phyloP scores from a whole-genome alignment of 176 grass and related monocot species.

The Pharus latifolius region DNA sequence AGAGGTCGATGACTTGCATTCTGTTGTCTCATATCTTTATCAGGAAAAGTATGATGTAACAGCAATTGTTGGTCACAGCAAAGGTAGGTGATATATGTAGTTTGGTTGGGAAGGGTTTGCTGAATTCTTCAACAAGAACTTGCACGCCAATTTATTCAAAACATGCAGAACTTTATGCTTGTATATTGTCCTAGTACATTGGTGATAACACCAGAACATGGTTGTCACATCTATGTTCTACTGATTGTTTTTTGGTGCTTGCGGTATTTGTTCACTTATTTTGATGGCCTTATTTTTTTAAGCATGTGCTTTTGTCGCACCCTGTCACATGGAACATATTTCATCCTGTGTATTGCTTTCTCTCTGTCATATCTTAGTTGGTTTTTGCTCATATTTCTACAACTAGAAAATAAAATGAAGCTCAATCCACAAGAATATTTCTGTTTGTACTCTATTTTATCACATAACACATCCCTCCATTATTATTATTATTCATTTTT shows the following conservation, averaged over 20 bases:
- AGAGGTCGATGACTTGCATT: conserved; percentile 61
- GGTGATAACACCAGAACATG: neutral
- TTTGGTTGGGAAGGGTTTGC: neutral
- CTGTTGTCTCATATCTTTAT: conserved; percentile 39
- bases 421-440: neutral
- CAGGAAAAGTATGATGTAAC: conserved; percentile 47
- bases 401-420: neutral
- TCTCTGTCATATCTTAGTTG: neutral
- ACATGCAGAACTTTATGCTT: neutral
- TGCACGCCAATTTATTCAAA: neutral
- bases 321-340: neutral
- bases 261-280: neutral
- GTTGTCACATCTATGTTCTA: neutral
- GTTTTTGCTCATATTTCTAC: neutral
- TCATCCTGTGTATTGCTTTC: neutral
- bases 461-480: neutral
- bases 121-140: neutral
- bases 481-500: neutral
- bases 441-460: neutral
- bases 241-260: neutral
- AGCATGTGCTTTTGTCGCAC: neutral
- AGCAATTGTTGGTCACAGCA: conserved; percentile 70
- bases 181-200: neutral
- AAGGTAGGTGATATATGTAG: conserved; percentile 36
- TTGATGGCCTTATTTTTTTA: neutral